Base-by-base conservation (phyloP, 768 basidiomycete genomes). In the Pleurotus tuber-regium region DNA sequence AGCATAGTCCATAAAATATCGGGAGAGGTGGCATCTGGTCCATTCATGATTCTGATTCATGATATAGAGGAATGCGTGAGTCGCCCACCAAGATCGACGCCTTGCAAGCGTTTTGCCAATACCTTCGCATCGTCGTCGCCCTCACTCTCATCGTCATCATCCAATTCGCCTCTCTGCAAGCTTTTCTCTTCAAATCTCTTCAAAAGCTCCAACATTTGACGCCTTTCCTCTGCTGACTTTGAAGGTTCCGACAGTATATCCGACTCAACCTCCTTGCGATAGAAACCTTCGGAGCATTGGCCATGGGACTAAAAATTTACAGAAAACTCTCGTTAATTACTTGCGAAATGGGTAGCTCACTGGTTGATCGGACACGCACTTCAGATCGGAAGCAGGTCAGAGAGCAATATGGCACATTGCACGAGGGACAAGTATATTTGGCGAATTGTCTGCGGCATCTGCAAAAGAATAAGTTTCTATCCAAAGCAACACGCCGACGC, bases 331-430 rank as follows among this genome's bases (percentile, higher is more conserved):
- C 16, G 23, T 50, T 36, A 38, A 7, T n/a, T n/a, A n/a, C n/a
- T n/a, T 30, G 43, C 39, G 44, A 9, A 38, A 31, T 50, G 43
- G 19, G 49, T 19, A 39, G 44, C 29, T 29, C 47, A 49, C 46
- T 48, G 55, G 21, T 43, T 23, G 53, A 46, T 44, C 43, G 36
- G 50, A 51, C 24, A 63, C 78, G 54, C 66, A 87, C 87, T 67
- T 80, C 72, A 24, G 86, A 86, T 38, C 85, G 82, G 69, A 90
- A 94, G 67, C 92, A 94, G 9, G 72, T 69, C 25, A 92, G 64
- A 23, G 88, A 88, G 68, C 92, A 94, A 59, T 93, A 93, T 0
- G 79, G 78, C 23, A 86, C 69, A 60, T 92, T 92, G 69, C 92
- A 94, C 26, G 74, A 75, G 19, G 92, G 87, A 57, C 92, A 94